Base-by-base conservation (phyloP, 768 basidiomycete species). In the Tubosaeta brunneosetosa region DNA sequence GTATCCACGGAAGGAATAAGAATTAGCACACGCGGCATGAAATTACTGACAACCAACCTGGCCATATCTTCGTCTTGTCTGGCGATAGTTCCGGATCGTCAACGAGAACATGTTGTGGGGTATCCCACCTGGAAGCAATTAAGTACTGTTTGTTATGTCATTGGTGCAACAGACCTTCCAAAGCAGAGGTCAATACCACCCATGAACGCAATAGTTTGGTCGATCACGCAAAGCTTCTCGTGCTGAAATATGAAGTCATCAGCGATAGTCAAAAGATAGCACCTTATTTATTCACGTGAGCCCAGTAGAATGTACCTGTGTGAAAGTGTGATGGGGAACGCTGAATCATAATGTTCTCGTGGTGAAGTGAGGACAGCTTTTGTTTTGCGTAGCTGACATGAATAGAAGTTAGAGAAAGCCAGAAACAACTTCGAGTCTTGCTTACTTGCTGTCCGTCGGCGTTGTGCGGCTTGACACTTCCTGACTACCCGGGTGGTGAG, bases 241-340 rank as follows among this genome's bases (percentile, higher is more conserved):
- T 98, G 97, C 91, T 94, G 55, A 25, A 25, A 42, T 19, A 38
- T 14, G 17, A 50, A 22, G 25, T 8, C 13, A 8, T 51, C 25
- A 29, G 32, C 3, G 12, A 40, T 11, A 10, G 7, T 34, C 13
- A 26, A 26, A 12, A 25, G 11, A 44, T 13, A 25, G 13, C 9
- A 5, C 17, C 22, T 22, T 6, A 3, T 12, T 71, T 31, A 7
- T 86, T 60, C 63, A 95, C 94, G 72, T 98, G 97, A 26, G 95
- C 94, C 97, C 97, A 99, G 66, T 97, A 94, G 67, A 95, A 93
- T 3, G 94, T 98, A 12, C 94, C 94, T 0, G 94, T 97, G 66
- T 92, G 88, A 69, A 97, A 93, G 71, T 99, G 97, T 3, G 92
- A 95, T 0, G 97, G 97, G 5, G 95, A 97, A 25, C 97, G 84